Base-by-base conservation (phyloP, 2,329 filamentous ascomycete species). In the Ophiostoma perfectum region DNA sequence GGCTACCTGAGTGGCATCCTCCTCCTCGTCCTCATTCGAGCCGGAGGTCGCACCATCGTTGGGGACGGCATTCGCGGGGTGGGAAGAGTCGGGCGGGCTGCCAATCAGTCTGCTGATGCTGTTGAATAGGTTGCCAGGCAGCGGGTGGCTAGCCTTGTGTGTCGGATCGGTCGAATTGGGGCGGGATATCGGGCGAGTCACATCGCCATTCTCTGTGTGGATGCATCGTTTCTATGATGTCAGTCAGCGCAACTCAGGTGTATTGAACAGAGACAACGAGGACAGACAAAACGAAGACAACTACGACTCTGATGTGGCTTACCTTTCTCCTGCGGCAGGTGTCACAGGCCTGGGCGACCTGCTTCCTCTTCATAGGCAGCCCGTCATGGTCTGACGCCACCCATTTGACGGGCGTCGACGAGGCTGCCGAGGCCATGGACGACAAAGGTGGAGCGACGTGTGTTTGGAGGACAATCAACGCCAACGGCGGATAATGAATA, bases 341-440 rank as follows among this genome's bases (percentile, higher is more conserved):
- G 0, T 80, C 78, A 71, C 86, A 88, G 4, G 86, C 86, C 42
- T 86, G 84, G 69, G 82, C 80, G 36, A 86, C 84, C 73, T 88
- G 86, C 71, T 85, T 85, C 66, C 85, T 78, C 77, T 88, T 88
- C 67, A 85, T 78, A 4, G 84, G 84, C 69, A 86, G 76, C 18
- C 84, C 84, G 38, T 78, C 78, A 5, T 79, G 78, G 75, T 87
- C 83, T 12, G 84, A 83, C 67, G 81, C 83, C 69, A 88, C 82
- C 74, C 87, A 88, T 73, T 82, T 85, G 75, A 87, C 83, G 5
- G 71, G 68, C 18, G 66, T 62, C 27, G 44, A 62, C 27, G 69
- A 64, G 38, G 44, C 63, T 55, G 60, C 64, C 36, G 65, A 42
- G 6, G 67, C 64, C 67, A 69, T 69, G 8, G 16, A 18, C 11